Conservation (phyloP, 129 eudicot species). For the Arctium lappa region DNA sequence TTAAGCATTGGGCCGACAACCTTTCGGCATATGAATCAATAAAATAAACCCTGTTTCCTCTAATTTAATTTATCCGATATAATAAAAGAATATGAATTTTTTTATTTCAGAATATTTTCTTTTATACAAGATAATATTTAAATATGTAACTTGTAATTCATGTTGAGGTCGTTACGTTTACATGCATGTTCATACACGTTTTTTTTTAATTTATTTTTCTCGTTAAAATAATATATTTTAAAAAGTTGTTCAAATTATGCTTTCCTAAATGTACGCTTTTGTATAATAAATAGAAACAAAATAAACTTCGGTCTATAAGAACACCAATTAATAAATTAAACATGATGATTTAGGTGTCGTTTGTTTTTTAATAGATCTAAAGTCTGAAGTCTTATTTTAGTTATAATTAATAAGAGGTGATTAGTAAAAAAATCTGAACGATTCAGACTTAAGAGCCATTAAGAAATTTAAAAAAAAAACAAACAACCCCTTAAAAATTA, state of each 20-base stretch:
- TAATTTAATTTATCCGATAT: not conserved
- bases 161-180: conserved; percentile 9
- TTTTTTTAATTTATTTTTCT: not conserved
- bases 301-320: not conserved
- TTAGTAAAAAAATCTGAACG: no score
- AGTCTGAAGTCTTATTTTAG: no score
- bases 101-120: not conserved
- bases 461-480: no score
- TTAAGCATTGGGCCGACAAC: conserved; percentile 33
- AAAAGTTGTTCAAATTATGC: not conserved
- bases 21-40: conserved; percentile 37
- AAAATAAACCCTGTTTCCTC: conserved; percentile 13
- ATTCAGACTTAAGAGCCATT: no score
- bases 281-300: not conserved
- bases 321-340: not conserved
- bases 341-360: not conserved
- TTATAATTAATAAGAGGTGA: no score
- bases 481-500: no score
- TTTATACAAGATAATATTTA: not conserved
- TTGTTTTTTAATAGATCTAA: no score
- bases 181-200: conserved; percentile 25
- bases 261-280: not conserved
- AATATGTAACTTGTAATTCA: not conserved
- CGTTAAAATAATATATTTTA: not conserved
- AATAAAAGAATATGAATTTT: no score